phyloP scores from a whole-genome alignment of 83 land plant species.

The Thuja plicata region DNA sequence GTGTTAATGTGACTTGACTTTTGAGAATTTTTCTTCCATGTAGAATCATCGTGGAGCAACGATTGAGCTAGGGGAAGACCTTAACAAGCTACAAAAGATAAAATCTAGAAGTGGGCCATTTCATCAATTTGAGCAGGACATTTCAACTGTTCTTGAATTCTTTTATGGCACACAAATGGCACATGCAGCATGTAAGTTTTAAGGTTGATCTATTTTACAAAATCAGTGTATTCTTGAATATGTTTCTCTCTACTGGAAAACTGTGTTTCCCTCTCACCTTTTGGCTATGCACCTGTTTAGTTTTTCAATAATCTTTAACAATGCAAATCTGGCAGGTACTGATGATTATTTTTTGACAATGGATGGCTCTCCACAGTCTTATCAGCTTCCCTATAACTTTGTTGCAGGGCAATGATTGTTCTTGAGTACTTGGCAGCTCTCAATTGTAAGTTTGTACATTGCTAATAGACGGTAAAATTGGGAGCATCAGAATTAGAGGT shows the following conservation, averaged over 20 bases:
- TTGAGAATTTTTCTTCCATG: not conserved
- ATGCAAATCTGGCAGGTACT: conserved; percentile 20
- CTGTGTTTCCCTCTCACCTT: not conserved
- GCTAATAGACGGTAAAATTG: conserved; percentile 42
- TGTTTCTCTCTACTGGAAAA: not conserved
- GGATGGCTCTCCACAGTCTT: no score
- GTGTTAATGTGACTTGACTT: conserved; percentile 1
- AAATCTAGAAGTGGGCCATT: conserved; percentile 71
- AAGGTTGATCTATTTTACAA: not conserved
- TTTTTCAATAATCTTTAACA: not conserved
- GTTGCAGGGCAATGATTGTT: conserved; percentile 29
- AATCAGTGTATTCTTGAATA: not conserved
- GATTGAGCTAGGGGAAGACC: conserved; percentile 90
- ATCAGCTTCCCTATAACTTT: conserved; percentile 10
- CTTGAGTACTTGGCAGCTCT: no score
- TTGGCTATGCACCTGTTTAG: not conserved
- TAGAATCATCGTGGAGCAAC: conserved; percentile 92
- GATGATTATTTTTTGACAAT: conserved; percentile 25
- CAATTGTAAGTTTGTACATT: no score
- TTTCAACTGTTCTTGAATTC: conserved; percentile 71
- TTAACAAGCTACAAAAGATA: conserved; percentile 75
- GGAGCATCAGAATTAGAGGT: conserved; percentile 83
- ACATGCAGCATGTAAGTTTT: conserved; percentile 84
- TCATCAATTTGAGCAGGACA: conserved; percentile 67
- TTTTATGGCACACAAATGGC: conserved; percentile 82